Evolutionary conservation across 352 stramenopile species (phyloP).

Genomic region (Phytophthora sansomeana): DNA sequence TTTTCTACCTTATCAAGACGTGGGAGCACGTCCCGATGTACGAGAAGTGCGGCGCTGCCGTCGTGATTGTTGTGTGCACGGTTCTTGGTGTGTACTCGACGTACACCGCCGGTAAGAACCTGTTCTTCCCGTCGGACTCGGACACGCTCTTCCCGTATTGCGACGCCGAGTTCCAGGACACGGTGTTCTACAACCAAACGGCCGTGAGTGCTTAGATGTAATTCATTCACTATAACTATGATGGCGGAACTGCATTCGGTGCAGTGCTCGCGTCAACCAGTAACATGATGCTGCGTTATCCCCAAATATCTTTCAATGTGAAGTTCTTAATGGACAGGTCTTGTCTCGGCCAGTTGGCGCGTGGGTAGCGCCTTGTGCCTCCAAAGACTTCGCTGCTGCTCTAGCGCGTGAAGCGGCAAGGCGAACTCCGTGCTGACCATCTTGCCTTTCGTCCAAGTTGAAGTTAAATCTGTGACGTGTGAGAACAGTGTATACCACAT

Average conservation of each 20-base stretch:
- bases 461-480: neutral
- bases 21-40: slow-evolving; percentile 51
- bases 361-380: no score
- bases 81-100: slow-evolving; percentile 59
- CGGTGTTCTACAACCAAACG: slow-evolving; percentile 41
- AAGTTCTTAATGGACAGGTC: no score
- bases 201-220: slow-evolving; percentile 19
- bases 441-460: no score
- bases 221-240: slow-evolving; percentile 28
- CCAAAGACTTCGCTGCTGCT: no score
- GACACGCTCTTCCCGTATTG: slow-evolving; percentile 65
- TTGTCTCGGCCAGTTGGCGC: no score
- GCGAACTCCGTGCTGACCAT: no score
- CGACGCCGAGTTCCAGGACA: slow-evolving; percentile 50
- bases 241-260: slow-evolving; percentile 14
- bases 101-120: slow-evolving; percentile 52
- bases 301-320: neutral
- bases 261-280: neutral
- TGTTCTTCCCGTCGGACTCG: slow-evolving; percentile 43
- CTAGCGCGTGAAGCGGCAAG: no score
- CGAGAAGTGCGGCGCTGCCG: slow-evolving; percentile 45
- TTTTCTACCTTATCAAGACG: slow-evolving; percentile 69
- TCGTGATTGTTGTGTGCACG: slow-evolving; percentile 50
- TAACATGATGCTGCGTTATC: slow-evolving; percentile 7
- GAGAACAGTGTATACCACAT: neutral